Percentiles rank a stretch among this genome's conserved stretches.
Conservation (phyloP, 345 rosid genomes). For the Pseudoturritis turrita region DNA sequence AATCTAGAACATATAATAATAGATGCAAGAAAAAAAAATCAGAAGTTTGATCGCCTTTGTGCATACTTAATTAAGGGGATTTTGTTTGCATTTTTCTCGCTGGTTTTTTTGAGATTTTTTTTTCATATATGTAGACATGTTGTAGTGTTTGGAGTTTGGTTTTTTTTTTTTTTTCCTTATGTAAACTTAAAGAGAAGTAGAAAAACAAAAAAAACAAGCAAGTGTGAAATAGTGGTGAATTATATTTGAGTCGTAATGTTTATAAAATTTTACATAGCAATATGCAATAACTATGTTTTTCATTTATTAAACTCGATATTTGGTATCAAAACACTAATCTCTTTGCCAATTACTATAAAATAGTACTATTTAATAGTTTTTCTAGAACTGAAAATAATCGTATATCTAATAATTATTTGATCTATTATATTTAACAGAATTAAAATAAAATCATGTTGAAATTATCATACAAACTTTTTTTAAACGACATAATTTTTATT, state of each 20-base stretch:
- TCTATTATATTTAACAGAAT: too few species aligned
- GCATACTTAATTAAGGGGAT: constrained; percentile 6
- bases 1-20: constrained; percentile 13
- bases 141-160: constrained; percentile 15
- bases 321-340: too few species aligned
- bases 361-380: too few species aligned
- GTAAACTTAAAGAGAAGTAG: not conserved
- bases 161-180: not conserved
- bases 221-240: not conserved
- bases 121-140: constrained; percentile 3
- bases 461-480: too few species aligned
- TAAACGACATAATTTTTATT: too few species aligned
- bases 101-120: not conserved
- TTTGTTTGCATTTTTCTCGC: not conserved
- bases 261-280: not conserved
- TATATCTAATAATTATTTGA: too few species aligned
- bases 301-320: too few species aligned
- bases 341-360: too few species aligned
- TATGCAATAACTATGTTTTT: too few species aligned
- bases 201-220: not conserved
- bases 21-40: not conserved
- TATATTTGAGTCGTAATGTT: not conserved
- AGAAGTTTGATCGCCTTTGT: constrained; percentile 10
- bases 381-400: too few species aligned
- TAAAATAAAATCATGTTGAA: too few species aligned